phyloP scores from a whole-genome alignment of 2,329 filamentous ascomycete species.

The Apiospora marii region DNA sequence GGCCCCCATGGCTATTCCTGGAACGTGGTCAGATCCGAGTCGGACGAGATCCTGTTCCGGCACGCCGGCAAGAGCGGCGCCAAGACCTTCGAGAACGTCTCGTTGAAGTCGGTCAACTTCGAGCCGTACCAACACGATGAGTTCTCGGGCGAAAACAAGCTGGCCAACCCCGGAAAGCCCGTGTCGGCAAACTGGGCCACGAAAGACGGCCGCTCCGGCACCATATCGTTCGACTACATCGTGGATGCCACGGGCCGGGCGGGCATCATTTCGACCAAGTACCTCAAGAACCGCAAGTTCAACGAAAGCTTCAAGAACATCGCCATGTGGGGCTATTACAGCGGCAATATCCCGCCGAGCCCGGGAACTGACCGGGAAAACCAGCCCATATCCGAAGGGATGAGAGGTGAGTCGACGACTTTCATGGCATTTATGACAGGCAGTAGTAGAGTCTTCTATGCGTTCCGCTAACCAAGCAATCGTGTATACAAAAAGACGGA shows the following conservation, averaged over 20 bases:
- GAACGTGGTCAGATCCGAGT: slow-evolving; percentile 56
- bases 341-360: slow-evolving; percentile 40
- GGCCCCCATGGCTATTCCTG: slow-evolving; percentile 50
- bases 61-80: slow-evolving; percentile 51
- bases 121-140: slow-evolving; percentile 1
- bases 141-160: not conserved
- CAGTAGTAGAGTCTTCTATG: not conserved
- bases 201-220: slow-evolving; percentile 47
- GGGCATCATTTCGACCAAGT: slow-evolving; percentile 56
- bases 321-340: slow-evolving; percentile 57
- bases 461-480: too few species aligned
- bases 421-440: too few species aligned
- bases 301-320: slow-evolving; percentile 59
- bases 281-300: slow-evolving; percentile 55
- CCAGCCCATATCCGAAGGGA: not conserved
- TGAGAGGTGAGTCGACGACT: not conserved
- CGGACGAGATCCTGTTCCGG: slow-evolving; percentile 52
- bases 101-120: slow-evolving; percentile 46
- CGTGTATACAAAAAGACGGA: slow-evolving; percentile 41
- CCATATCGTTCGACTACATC: slow-evolving; percentile 56
- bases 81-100: slow-evolving; percentile 49
- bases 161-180: slow-evolving; percentile 40
- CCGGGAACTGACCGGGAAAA: slow-evolving; percentile 27
- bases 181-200: slow-evolving; percentile 45
- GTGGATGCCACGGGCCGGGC: slow-evolving; percentile 56